Evolutionary conservation across 75 land plant genomes (phyloP).

Genomic region (Isoetes taiwanensis): DNA sequence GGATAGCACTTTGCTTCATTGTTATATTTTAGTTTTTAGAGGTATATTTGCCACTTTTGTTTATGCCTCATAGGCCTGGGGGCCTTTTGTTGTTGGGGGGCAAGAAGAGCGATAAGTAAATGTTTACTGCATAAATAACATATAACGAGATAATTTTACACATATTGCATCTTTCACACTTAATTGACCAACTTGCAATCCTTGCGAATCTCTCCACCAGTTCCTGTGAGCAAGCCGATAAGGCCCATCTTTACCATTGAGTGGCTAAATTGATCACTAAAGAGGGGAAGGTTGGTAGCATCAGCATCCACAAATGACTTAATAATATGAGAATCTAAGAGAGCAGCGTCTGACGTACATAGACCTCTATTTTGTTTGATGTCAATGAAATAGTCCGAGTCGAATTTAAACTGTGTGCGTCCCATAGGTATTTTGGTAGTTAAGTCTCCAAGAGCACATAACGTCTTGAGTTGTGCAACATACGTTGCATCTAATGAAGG

Average conservation of each 20-base stretch:
- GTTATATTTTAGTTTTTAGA: too few relatives aligned
- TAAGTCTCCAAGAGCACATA: slow-evolving; percentile 4
- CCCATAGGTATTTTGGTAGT: background rate
- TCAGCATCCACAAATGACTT: background rate
- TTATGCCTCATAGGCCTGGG: too few relatives aligned
- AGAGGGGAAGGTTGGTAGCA: background rate
- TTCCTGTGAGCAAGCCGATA: background rate
- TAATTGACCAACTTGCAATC: background rate
- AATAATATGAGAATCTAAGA: slow-evolving; percentile 5
- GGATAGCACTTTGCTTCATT: too few relatives aligned
- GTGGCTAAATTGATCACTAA: background rate
- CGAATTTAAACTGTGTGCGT: background rate
- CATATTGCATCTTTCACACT: too few relatives aligned
- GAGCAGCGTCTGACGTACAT: slow-evolving; percentile 23
- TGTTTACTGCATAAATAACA: too few relatives aligned
- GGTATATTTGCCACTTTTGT: too few relatives aligned
- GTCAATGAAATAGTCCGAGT: background rate
- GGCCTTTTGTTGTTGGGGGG: too few relatives aligned
- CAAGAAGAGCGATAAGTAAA: too few relatives aligned
- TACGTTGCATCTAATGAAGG: slow-evolving; percentile 17
- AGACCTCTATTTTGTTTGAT: slow-evolving; percentile 9
- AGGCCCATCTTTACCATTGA: slow-evolving; percentile 2
- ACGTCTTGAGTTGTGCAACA: background rate
- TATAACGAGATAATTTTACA: too few relatives aligned
- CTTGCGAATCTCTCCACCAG: slow-evolving; percentile 2